Base-by-base conservation (phyloP, 106 monocot species). In the Dendrobium catenatum region DNA sequence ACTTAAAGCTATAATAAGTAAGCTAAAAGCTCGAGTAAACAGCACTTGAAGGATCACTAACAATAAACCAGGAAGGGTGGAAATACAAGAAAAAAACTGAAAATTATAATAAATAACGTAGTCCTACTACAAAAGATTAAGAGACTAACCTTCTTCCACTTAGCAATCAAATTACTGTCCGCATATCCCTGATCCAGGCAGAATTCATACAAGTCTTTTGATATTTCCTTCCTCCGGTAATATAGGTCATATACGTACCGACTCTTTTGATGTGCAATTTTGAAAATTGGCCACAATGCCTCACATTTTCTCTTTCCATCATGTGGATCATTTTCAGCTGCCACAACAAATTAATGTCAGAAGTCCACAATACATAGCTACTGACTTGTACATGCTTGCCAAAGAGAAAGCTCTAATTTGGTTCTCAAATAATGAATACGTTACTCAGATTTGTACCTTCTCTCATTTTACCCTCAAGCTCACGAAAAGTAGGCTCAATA, bases 281-380 rank as follows among this genome's bases (percentile, higher is more conserved):
- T 85, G 72, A 98, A 98, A 43, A 94, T 94, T 0, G 94, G 97
- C 93, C 94, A 98, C 11, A 93, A 78, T 10, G 89, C 92, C 56
- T 98, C 89, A 72, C 97, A 98, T 80, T 98, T 98, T 51, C 97
- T 92, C 82, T 94, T 98, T 9, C 94, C 97, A 70, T 98, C 94
- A 76, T 98, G 97, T 0, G 94, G 90, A 75, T 98, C 97, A 79
- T 94, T 94, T 81, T 97, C 94, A 76, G 94, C 94, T 97, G 87
- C 68, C 80, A 78, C 20, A 54, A 40, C 0, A 37, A 37, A 67
- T 4, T 29, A 43, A 13, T 31, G 4, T 37, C 15, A 37, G 27
- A 72, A 72, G 27, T 33, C 2, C 7, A 10, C 72, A 33, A 13
- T 20, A 10, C 29, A 37, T 33, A 22, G 66, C 66, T 55, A 55